Conservation (phyloP, 805 yeast genomes). For the Yamadazyma sp. region DNA sequence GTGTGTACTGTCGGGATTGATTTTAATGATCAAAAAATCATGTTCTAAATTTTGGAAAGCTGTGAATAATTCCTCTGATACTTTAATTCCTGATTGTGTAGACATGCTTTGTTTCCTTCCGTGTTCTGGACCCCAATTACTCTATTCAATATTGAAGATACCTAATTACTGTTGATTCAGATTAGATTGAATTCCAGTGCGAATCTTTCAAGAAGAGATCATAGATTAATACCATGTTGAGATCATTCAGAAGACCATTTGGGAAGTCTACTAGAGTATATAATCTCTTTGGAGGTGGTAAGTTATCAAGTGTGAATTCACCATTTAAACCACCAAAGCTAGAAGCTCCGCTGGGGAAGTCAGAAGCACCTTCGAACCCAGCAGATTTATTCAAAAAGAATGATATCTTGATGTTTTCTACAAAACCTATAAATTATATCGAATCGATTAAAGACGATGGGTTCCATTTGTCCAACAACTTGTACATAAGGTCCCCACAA, state of each 20-base stretch:
- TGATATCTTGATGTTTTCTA: slow-evolving; percentile 40
- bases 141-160: no score
- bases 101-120: no score
- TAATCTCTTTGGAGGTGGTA: slow-evolving; percentile 30
- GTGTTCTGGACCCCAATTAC: no score
- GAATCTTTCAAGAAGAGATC: no score
- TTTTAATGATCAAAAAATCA: slow-evolving; percentile 27
- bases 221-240: no score
- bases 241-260: not conserved
- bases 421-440: slow-evolving; percentile 41
- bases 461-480: slow-evolving; percentile 54
- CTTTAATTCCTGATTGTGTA: slow-evolving; percentile 42
- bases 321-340: slow-evolving; percentile 2
- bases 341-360: slow-evolving; percentile 34
- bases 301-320: slow-evolving; percentile 15
- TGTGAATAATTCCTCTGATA: slow-evolving; percentile 28
- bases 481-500: slow-evolving; percentile 43
- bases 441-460: slow-evolving; percentile 50
- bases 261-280: not conserved
- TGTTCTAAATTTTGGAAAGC: slow-evolving; percentile 21
- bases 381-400: slow-evolving; percentile 42
- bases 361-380: slow-evolving; percentile 39
- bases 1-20: slow-evolving; percentile 31
- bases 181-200: no score
- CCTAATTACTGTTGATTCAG: no score